phyloP scores from a whole-genome alignment of 73 alveolate genomes.

The Effrenium voratum region DNA sequence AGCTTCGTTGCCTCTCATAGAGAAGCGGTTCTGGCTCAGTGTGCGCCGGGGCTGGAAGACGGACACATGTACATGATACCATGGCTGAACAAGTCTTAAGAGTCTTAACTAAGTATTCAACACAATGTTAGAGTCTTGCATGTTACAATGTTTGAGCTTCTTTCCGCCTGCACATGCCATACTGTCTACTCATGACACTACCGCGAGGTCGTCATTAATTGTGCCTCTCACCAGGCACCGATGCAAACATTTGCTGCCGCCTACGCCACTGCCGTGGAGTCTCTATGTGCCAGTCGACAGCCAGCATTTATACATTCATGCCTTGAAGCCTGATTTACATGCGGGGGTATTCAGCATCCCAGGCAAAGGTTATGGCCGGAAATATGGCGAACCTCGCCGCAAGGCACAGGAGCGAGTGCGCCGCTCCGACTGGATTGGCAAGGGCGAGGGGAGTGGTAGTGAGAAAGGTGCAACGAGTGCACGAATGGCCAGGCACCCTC shows the following conservation, averaged over 20 bases:
- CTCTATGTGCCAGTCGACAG: slow-evolving; percentile 50
- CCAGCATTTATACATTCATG: too few relatives aligned
- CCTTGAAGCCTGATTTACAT: too few relatives aligned
- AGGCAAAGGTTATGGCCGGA: slow-evolving; percentile 89
- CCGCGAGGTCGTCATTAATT: not conserved
- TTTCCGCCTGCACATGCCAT: too few relatives aligned
- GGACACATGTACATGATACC: too few relatives aligned
- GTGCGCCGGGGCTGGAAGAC: too few relatives aligned
- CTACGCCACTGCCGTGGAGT: slow-evolving; percentile 62
- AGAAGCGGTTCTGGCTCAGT: too few relatives aligned
- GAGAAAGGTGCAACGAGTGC: not conserved
- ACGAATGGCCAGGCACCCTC: slow-evolving; percentile 40
- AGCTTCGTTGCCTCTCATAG: too few relatives aligned
- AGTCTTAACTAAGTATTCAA: too few relatives aligned
- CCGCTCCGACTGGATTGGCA: slow-evolving; percentile 3
- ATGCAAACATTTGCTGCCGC: slow-evolving; percentile 54
- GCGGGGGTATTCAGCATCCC: not conserved
- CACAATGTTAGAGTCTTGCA: too few relatives aligned
- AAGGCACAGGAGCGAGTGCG: slow-evolving; percentile 84
- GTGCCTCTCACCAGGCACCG: slow-evolving; percentile 12
- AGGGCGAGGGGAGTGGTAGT: not conserved
- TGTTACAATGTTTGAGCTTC: too few relatives aligned
- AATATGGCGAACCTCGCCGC: slow-evolving; percentile 80
- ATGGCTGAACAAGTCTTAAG: too few relatives aligned
- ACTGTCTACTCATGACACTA: too few relatives aligned